Conservation (phyloP, 2,329 filamentous ascomycete species). For the Mariannaea sp. region DNA sequence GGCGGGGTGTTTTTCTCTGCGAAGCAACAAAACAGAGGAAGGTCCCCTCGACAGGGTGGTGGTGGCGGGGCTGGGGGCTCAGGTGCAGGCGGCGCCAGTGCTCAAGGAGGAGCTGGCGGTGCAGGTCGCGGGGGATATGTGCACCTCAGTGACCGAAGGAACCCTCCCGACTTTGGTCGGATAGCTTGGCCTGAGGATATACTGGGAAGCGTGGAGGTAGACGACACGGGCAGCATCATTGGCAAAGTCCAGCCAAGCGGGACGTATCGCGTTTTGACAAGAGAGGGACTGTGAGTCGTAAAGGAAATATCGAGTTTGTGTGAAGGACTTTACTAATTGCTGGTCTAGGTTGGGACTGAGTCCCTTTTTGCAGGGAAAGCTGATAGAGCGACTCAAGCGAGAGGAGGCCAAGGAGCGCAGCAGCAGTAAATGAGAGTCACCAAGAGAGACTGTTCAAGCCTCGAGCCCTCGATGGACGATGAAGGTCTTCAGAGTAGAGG, state of each 20-base stretch:
- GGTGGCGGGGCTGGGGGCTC: conserved; percentile 49
- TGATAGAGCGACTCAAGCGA: conserved; percentile 56
- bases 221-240: conserved; percentile 60
- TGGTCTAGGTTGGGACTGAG: conserved; percentile 39
- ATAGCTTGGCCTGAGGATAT: conserved; percentile 75
- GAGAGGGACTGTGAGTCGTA: conserved; percentile 67
- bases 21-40: conserved; percentile 43
- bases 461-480: too few species aligned
- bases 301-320: not conserved
- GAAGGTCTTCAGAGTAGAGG: not conserved
- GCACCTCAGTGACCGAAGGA: conserved; percentile 67
- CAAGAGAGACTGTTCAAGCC: too few species aligned
- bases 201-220: conserved; percentile 68
- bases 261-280: conserved; percentile 67
- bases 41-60: conserved; percentile 43
- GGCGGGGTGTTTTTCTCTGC: conserved; percentile 57
- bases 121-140: conserved; percentile 65
- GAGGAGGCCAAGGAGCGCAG: conserved; percentile 51
- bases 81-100: conserved; percentile 60
- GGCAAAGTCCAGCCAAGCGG: conserved; percentile 64
- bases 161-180: conserved; percentile 68
- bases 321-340: conserved; percentile 25
- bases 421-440: conserved; percentile 36
- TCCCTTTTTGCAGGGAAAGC: conserved; percentile 56
- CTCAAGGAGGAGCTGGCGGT: conserved; percentile 66